Percentiles rank a stretch among this genome's conserved stretches.
phyloP scores from a whole-genome alignment of 352 stramenopile genomes.

The Thalassiosira hispida region DNA sequence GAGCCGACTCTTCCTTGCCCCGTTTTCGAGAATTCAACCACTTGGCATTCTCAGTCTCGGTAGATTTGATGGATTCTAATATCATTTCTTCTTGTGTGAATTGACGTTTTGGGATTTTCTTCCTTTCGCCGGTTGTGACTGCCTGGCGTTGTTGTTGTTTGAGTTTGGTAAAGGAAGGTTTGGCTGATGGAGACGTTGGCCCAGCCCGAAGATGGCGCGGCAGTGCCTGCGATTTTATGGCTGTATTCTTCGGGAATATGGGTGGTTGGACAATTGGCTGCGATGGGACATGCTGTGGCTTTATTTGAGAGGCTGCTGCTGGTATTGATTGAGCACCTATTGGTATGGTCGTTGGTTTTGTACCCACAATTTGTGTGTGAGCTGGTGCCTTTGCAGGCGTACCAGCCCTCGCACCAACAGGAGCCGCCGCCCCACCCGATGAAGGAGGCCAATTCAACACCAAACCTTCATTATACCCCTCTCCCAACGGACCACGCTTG shows the following conservation, averaged over 20 bases:
- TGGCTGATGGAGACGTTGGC: conserved; percentile 20
- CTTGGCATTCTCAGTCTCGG: conserved; percentile 76
- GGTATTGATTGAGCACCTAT: conserved; percentile 8
- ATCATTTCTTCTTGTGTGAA: conserved; percentile 84
- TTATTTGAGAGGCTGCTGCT: neutral
- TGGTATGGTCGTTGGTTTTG: conserved; percentile 8
- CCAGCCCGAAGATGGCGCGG: conserved; percentile 4
- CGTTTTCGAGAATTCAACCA: conserved; percentile 78
- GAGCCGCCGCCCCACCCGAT: neutral
- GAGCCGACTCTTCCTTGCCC: conserved; percentile 49
- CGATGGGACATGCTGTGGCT: conserved; percentile 5
- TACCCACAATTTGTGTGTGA: neutral
- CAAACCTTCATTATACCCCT: conserved; percentile 80
- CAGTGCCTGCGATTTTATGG: neutral
- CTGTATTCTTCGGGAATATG: neutral
- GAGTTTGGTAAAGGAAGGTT: conserved; percentile 16
- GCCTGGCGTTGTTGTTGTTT: conserved; percentile 13
- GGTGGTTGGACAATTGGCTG: neutral
- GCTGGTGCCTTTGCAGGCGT: neutral
- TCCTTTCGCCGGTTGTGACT: conserved; percentile 22
- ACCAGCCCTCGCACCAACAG: neutral
- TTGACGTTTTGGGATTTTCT: conserved; percentile 49
- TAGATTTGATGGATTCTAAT: conserved; percentile 77
- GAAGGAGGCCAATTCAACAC: conserved; percentile 78
- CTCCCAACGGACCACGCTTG: conserved; percentile 60